A percentile compares a stretch with the other conserved stretches of the same genome.
These are phyloP conservation scores for Helminthosporium solani DNA, from an alignment of 2,329 filamentous ascomycete species.

Conservation along the genomic window DNA sequence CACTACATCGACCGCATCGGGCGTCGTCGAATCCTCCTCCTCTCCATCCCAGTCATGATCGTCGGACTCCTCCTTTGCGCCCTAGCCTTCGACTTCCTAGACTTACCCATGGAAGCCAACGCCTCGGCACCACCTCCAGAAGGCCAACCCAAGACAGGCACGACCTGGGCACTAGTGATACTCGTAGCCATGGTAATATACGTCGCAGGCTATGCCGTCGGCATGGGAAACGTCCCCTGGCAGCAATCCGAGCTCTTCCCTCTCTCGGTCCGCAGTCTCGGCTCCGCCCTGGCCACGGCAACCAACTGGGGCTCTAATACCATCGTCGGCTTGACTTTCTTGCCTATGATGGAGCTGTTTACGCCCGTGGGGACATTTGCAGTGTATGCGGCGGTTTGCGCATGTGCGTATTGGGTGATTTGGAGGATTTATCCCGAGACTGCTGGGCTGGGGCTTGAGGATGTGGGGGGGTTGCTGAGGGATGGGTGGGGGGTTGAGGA, in stretches of 20 bases:
- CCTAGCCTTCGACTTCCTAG: slow-evolving; percentile 68
- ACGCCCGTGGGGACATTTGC: slow-evolving; percentile 76
- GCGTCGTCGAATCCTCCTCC: slow-evolving; percentile 66
- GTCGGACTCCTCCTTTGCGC: slow-evolving; percentile 69
- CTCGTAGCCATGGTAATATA: slow-evolving; percentile 77
- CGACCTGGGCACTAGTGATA: slow-evolving; percentile 52
- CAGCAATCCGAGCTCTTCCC: slow-evolving; percentile 93
- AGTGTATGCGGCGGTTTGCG: slow-evolving; percentile 73
- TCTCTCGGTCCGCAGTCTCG: slow-evolving; percentile 69
- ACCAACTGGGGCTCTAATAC: slow-evolving; percentile 92
- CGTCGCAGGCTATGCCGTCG: slow-evolving; percentile 81
- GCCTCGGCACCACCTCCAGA: slow-evolving; percentile 13
- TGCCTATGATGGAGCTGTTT: slow-evolving; percentile 79
- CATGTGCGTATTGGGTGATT: slow-evolving; percentile 65
- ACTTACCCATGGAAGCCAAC: slow-evolving; percentile 41
- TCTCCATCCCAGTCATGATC: slow-evolving; percentile 82
- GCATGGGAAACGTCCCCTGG: slow-evolving; percentile 92
- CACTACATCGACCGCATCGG: slow-evolving; percentile 48
- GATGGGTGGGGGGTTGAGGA: slow-evolving; percentile 66
- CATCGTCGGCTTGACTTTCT: slow-evolving; percentile 78
- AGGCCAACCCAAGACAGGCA: neutral
- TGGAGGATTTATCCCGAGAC: slow-evolving; percentile 85
- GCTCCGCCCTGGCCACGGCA: slow-evolving; percentile 71
- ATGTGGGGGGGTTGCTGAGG: slow-evolving; percentile 70
- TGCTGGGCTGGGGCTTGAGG: slow-evolving; percentile 76